Conservation (phyloP, 352 stramenopile species). For the Pythium coloratum region DNA sequence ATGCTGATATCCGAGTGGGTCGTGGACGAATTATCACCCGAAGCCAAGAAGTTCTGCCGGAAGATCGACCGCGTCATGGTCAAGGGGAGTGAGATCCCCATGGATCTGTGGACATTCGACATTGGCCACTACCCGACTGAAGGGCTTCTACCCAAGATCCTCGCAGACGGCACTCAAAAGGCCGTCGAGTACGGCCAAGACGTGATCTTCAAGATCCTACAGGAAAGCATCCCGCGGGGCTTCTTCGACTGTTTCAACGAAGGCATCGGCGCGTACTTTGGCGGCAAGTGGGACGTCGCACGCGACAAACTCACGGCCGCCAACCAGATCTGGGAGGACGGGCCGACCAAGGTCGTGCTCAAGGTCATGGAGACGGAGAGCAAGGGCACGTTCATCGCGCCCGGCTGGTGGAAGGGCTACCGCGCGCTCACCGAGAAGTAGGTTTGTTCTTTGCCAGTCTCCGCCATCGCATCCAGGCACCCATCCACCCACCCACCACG, state of each 20-base stretch:
- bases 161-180: constrained; percentile 69
- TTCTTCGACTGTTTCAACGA: constrained; percentile 93
- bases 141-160: constrained; percentile 49
- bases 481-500: background rate
- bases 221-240: constrained; percentile 74
- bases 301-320: constrained; percentile 81
- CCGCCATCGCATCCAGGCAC: background rate
- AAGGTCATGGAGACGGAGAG: constrained; percentile 92
- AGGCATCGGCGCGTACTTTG: constrained; percentile 93
- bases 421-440: constrained; percentile 94
- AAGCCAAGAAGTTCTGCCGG: constrained; percentile 85
- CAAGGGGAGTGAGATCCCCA: constrained; percentile 95
- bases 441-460: background rate
- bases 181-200: constrained; percentile 79
- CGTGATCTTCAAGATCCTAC: constrained; percentile 67
- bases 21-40: constrained; percentile 89
- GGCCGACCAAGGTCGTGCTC: constrained; percentile 89
- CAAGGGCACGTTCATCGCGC: constrained; percentile 73
- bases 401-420: constrained; percentile 91
- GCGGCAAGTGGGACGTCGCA: constrained; percentile 90
- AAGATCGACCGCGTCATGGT: constrained; percentile 96
- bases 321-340: constrained; percentile 91
- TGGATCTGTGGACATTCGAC: constrained; percentile 94
- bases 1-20: constrained; percentile 96
- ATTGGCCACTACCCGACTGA: constrained; percentile 80